Base-by-base conservation (phyloP, 2,329 filamentous ascomycete species). In the Trichophyton rubrum region DNA sequence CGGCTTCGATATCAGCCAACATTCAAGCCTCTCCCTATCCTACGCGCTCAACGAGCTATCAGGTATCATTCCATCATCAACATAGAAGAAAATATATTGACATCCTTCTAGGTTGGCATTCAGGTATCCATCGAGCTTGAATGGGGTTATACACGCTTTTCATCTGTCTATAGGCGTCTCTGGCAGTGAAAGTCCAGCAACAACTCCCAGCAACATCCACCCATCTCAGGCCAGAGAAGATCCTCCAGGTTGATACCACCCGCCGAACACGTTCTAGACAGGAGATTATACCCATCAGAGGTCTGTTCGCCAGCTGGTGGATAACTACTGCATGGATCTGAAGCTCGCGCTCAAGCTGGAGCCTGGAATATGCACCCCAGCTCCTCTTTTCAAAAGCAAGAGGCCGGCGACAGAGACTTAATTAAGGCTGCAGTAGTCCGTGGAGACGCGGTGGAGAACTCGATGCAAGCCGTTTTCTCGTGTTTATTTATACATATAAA, bases 381-480 rank as follows among this genome's bases (percentile, higher is more conserved):
- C 13, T 20, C 51, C 15, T 35, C 30, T 55, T 20, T 35, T 17
- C 51, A 17, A 33, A 55, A n/a, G 51, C 27, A 55, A 55, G 24
- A 51, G 3, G 20, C 22, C 22, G 20, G 11, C 27, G 13, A 15
- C 27, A 33, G 11, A 35, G 49, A 35, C 7, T 55, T 35, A n/a
- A 35, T 55, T 55, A 35, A 55, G 51, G 51, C 51, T 55, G 51
- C 51, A 55, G 51, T 17, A 55, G 51, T 27, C 45, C 24, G 30
- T 55, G 51, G 51, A 43, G 51, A n/a, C 51, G 33, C n/a, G 5
- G 51, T 35, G 51, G 51, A 55, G 51, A 17, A 35, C 51, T 27
- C 30, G 17, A 55, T 27, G 30, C 51, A 35, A 55, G 51, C 51
- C 51, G 51, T 55, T 53, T 55, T 27, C 51, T 55, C 51, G 51